These are phyloP conservation scores for Glarea lozoyensis DNA, from an alignment of 495 filamentous ascomycete genomes.

Conservation along the genomic window DNA sequence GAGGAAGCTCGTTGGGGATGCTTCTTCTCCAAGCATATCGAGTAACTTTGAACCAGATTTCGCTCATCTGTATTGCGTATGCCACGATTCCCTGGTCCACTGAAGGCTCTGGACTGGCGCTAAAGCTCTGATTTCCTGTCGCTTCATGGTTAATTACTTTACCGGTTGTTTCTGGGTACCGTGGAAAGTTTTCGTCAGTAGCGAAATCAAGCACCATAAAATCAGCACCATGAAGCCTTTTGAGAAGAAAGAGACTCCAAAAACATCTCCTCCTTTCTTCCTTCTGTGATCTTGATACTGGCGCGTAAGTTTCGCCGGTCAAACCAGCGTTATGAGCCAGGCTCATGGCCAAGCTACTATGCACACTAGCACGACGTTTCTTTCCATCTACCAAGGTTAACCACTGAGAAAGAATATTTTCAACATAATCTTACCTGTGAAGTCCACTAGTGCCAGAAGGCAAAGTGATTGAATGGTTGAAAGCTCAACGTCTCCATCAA, in stretches of 20 bases:
- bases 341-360: constrained; percentile 38
- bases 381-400: constrained; percentile 29
- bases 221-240: constrained; percentile 35
- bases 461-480: constrained; percentile 39
- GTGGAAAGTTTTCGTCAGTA: constrained; percentile 28
- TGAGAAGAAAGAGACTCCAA: constrained; percentile 40
- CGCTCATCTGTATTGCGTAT: constrained; percentile 38
- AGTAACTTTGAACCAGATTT: constrained; percentile 34
- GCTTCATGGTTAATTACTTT: constrained; percentile 12
- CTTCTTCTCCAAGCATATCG: constrained; percentile 37
- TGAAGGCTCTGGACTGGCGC: neutral
- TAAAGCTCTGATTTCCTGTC: neutral
- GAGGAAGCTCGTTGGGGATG: constrained; percentile 33
- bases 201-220: constrained; percentile 31
- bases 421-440: constrained; percentile 28
- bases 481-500: constrained; percentile 36
- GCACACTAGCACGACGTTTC: constrained; percentile 39
- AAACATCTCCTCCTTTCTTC: constrained; percentile 40
- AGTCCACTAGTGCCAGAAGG: constrained; percentile 37
- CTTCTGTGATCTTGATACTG: constrained; percentile 16
- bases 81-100: constrained; percentile 36
- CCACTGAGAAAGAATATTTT: neutral
- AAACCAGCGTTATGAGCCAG: constrained; percentile 36
- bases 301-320: constrained; percentile 23
- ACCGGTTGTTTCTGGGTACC: constrained; percentile 22